Percentiles rank a stretch among this genome's conserved stretches.
Conservation (phyloP, 2,329 filamentous ascomycete species). For the Domatiomyces catenatus region DNA sequence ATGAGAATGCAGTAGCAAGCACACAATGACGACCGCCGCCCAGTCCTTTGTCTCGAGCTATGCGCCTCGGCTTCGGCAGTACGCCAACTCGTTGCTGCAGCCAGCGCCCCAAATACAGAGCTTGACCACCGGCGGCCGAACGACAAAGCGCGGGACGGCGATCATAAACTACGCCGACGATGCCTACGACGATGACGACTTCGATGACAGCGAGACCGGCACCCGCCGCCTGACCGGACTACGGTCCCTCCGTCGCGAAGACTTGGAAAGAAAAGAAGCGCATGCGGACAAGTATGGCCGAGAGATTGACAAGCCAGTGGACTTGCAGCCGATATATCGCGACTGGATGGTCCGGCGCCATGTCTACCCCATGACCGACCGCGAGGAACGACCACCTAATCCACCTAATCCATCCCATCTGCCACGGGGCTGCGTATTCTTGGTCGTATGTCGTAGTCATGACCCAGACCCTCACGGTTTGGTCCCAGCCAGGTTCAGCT, state of each 20-base stretch:
- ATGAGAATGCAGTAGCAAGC: too few relatives aligned
- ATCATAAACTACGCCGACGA: slow-evolving; percentile 98
- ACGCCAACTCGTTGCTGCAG: slow-evolving; percentile 80
- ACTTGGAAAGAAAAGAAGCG: slow-evolving; percentile 49
- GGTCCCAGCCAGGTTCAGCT: slow-evolving; percentile 17
- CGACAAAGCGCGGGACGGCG: slow-evolving; percentile 92
- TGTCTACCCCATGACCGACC: slow-evolving; percentile 37
- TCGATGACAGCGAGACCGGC: slow-evolving; percentile 45
- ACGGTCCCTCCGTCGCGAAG: slow-evolving; percentile 66
- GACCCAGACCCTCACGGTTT: too few relatives aligned
- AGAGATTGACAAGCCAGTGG: slow-evolving; percentile 61
- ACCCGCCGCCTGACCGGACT: slow-evolving; percentile 60
- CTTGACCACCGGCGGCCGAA: slow-evolving; percentile 54
- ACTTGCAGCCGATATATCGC: slow-evolving; percentile 79
- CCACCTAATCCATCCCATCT: too few relatives aligned
- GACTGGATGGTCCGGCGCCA: slow-evolving; percentile 79
- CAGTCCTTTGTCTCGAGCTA: slow-evolving; percentile 86
- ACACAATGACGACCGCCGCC: slow-evolving; percentile 38
- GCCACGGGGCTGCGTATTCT: neutral
- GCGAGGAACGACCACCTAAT: too few relatives aligned
- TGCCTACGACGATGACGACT: slow-evolving; percentile 64
- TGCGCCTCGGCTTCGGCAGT: slow-evolving; percentile 74
- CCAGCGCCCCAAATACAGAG: slow-evolving; percentile 62
- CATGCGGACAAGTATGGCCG: slow-evolving; percentile 65
- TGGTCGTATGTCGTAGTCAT: neutral